These are phyloP conservation scores for Omphalea diandra DNA, from an alignment of 441 rosid species.

Conservation along the genomic window DNA sequence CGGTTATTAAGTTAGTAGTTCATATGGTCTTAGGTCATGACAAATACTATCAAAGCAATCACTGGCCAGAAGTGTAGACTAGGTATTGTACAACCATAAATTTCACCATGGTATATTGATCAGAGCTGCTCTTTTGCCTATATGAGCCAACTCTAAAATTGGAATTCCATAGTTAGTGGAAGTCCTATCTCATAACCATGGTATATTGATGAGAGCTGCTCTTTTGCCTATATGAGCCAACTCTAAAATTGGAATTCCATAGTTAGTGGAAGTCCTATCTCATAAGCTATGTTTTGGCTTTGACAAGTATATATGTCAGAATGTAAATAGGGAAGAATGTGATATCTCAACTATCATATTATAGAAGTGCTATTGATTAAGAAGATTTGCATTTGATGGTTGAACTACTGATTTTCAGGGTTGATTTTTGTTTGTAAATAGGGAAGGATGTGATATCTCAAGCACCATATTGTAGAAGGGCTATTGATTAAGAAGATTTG, in stretches of 20 bases:
- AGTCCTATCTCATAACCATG: not conserved
- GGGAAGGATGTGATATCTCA: too few species aligned
- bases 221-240: not conserved
- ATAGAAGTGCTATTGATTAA: not conserved
- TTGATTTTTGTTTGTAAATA: too few species aligned
- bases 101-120: not conserved
- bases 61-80: not conserved
- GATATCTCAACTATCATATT: too few species aligned
- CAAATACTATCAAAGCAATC: not conserved
- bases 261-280: not conserved
- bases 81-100: too few species aligned
- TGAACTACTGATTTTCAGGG: too few species aligned
- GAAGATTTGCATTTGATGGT: not conserved
- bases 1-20: not conserved
- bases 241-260: not conserved
- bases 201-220: not conserved
- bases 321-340: too few species aligned
- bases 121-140: not conserved
- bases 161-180: not conserved
- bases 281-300: not conserved
- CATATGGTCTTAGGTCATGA: not conserved
- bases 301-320: not conserved
- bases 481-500: not conserved
- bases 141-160: not conserved
- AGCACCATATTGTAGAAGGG: too few species aligned